Evolutionary conservation across 1,284 basidiomycete genomes (phyloP), one percentile per base, ranked within the genome.

Genomic region (Quambalaria eucalypti): DNA sequence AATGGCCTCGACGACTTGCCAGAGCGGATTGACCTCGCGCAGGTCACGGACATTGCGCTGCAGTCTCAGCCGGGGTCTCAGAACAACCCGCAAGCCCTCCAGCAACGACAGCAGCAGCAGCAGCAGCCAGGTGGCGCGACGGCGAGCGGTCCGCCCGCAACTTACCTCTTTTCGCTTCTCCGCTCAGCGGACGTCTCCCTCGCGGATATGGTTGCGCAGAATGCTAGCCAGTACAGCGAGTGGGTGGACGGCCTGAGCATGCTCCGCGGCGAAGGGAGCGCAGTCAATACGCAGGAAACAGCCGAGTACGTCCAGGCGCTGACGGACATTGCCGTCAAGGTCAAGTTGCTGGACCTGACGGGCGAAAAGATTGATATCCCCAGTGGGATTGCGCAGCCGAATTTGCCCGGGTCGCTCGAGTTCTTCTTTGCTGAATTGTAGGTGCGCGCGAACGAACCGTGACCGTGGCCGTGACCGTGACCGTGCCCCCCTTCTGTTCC

Each of bases 161-260:
- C 57, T 14, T 39, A 66, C 30, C 52, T 56, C 5, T 68, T 71
- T 55, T 67, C 62, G 48, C 50, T 69, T 44, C 38, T 69, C 33
- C 57, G 61, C 29, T 56, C 64, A 16, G 62, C 66, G 4, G 68
- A 69, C 31, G 55, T 50, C 6, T 67, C 82, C 83, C 76, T 93
- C 54, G 87, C 89, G 4, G 89, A 95, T 74, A 82, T 88, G 61
- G 86, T 91, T 65, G 89, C 90, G 1, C 83, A 87, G 8, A 88
- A 92, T 74, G 81, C 84, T 51, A 85, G 86, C 19, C 81, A 88
- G 46, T 90, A 88, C 82, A 87, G 89, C 23, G 92, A 97, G 77
- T 97, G 92, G 92, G 88, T 88, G 0, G 92, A 97, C 74, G 92
- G 91, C 2, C 77, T 97, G 73, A 88, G 90, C 68, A 88, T 93